A percentile compares a stretch with the other conserved stretches of the same genome.
Evolutionary conservation across 495 filamentous ascomycete species (phyloP).

Genomic region (Lasiosphaeria ovina): DNA sequence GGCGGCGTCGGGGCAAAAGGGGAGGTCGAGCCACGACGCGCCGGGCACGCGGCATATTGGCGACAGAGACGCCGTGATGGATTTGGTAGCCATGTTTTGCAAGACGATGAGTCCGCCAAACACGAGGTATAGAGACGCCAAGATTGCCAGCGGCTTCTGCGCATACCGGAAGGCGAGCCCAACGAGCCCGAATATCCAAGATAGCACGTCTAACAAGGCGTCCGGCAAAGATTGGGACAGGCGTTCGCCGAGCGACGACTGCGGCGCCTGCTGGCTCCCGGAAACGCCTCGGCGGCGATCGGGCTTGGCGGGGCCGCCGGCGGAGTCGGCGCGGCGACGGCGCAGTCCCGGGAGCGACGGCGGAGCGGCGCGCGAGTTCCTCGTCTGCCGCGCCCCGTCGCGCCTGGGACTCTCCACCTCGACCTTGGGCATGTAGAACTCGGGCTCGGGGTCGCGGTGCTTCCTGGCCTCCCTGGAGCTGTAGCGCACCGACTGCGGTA

Average conservation of each 20-base stretch:
- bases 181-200: slow-evolving; percentile 51
- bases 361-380: slow-evolving; percentile 19
- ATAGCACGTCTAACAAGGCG: slow-evolving; percentile 30
- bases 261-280: neutral
- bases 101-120: slow-evolving; percentile 48
- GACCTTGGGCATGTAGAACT: slow-evolving; percentile 45
- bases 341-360: slow-evolving; percentile 22
- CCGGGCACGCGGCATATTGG: slow-evolving; percentile 67
- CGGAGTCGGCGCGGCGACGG: slow-evolving; percentile 22
- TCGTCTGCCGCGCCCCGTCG: slow-evolving; percentile 24
- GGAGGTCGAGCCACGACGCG: slow-evolving; percentile 52
- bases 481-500: slow-evolving; percentile 37
- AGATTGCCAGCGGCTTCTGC: slow-evolving; percentile 54
- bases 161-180: slow-evolving; percentile 48
- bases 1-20: slow-evolving; percentile 53
- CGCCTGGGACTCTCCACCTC: slow-evolving; percentile 33
- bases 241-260: slow-evolving; percentile 9
- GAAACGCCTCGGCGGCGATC: slow-evolving; percentile 9
- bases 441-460: slow-evolving; percentile 34
- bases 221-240: slow-evolving; percentile 26
- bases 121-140: slow-evolving; percentile 52
- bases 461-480: slow-evolving; percentile 32
- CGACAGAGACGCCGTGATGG: slow-evolving; percentile 50
- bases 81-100: slow-evolving; percentile 50
- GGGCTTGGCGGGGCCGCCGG: slow-evolving; percentile 11